phyloP scores from a whole-genome alignment of 2,329 filamentous ascomycete species.

The Sphaceloma murrayae region DNA sequence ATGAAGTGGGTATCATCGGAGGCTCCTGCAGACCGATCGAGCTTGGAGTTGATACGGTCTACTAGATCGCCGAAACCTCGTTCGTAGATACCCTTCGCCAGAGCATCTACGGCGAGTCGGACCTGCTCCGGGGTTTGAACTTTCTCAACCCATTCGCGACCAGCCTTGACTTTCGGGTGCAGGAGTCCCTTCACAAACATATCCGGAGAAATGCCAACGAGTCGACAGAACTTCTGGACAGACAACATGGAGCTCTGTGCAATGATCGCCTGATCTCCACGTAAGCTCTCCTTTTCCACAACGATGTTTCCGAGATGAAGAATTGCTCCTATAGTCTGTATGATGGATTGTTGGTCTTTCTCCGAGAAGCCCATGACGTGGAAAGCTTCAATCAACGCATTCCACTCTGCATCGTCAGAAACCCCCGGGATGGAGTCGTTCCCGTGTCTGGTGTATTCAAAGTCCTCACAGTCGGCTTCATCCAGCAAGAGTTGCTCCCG shows the following conservation, averaged over 20 bases:
- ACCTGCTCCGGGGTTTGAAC: conserved; percentile 97
- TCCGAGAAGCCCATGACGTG: conserved; percentile 86
- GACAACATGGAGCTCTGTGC: conserved; percentile 64
- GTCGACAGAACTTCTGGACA: conserved; percentile 66
- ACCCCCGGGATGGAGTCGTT: conserved; percentile 87
- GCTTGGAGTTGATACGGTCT: conserved; percentile 77
- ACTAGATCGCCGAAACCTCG: conserved; percentile 91
- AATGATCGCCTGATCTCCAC: conserved; percentile 81
- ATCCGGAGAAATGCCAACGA: conserved; percentile 76
- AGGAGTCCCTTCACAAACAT: conserved; percentile 80
- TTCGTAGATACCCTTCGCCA: conserved; percentile 96
- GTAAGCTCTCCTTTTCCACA: conserved; percentile 81
- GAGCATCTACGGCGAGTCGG: conserved; percentile 74
- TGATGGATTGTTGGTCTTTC: conserved; percentile 70
- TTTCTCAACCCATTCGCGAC: conserved; percentile 96
- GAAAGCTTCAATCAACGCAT: conserved; percentile 81
- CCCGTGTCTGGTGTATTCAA: conserved; percentile 82
- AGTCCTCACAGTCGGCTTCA: conserved; percentile 69
- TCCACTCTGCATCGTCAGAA: conserved; percentile 87
- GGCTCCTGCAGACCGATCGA: conserved; percentile 75
- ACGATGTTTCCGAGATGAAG: conserved; percentile 87
- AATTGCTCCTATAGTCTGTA: conserved; percentile 81
- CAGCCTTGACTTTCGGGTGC: conserved; percentile 89
- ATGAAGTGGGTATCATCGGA: conserved; percentile 91
- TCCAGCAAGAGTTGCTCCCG: conserved; percentile 69